Evolutionary conservation across 1,139 yeast genomes (phyloP), one percentile per base, ranked within the genome.

Genomic region (Taphrina populina): DNA sequence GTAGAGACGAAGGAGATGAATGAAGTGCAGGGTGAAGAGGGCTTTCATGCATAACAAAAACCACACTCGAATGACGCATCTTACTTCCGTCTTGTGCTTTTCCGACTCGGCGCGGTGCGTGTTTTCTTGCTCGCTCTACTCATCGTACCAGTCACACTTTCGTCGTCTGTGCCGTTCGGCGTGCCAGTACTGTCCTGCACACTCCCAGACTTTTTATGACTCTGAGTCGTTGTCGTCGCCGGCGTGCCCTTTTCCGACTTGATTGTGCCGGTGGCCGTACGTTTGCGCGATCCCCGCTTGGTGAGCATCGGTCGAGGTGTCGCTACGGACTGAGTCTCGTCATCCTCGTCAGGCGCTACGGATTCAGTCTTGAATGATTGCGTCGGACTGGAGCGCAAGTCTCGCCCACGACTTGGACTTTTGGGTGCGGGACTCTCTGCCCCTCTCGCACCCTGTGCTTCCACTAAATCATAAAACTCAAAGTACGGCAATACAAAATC

Each of bases 401-500:
- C 47, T 11, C 13, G 8, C 34, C 29, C 27, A 20, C 30, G 11
- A 3, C 36, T 13, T 6, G 52, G 43, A 29, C 26, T 17, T 5
- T 29, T 24, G 17, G 27, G 7, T 8, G 45, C 10, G 13, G 45
- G 13, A 30, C 37, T 26, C 21, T 35, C 44, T 6, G 44, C 54
- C 6, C 46, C 54, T 15, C 13, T 26, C 7, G 27, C 37, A 10
- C 44, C 54, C 7, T 41, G 54, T 24, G 46, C 46, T 26, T 49
- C 54, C 1, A 49, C 39, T 17, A 49, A 17, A n/a, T 49, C 54
- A n/a, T 26, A 21, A 15, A 29, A 49, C 15, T 37, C 46, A 17
- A 15, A 34, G 21, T 49, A 49, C 27, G 54, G 54, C 40, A 49
- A 8, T n/a, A 32, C 43, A 24, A 49, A 49, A 4, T 32, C 20